Conservation (phyloP, 768 basidiomycete genomes). For the Lentinus brumalis region DNA sequence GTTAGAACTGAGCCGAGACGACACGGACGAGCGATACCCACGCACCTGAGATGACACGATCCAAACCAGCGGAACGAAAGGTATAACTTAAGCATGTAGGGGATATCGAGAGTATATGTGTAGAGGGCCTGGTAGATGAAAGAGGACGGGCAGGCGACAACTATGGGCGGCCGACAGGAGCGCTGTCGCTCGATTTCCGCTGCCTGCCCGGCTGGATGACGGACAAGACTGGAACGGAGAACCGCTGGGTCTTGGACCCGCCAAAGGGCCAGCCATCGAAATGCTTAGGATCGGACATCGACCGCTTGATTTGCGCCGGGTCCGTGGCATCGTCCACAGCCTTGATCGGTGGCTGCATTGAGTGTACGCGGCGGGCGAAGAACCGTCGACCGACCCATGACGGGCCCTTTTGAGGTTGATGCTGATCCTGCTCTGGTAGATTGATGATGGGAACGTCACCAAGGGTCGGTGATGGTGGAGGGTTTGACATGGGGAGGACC, state of each 20-base stretch:
- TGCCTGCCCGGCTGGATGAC: slow-evolving; percentile 8
- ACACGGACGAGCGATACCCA: too few relatives aligned
- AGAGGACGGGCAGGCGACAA: not conserved
- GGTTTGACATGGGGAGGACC: not conserved
- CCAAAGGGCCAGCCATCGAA: slow-evolving; percentile 25
- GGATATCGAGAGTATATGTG: not conserved
- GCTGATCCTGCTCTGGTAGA: slow-evolving; percentile 13
- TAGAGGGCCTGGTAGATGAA: not conserved
- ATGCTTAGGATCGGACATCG: slow-evolving; percentile 19
- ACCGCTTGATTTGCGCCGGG: slow-evolving; percentile 13
- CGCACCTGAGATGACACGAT: not conserved
- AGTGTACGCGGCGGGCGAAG: slow-evolving; percentile 25
- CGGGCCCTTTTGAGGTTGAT: slow-evolving; percentile 4
- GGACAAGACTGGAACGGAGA: slow-evolving; percentile 18
- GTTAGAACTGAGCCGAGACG: too few relatives aligned
- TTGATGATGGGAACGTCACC: not conserved
- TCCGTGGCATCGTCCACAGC: slow-evolving; percentile 7
- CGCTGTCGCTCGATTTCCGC: slow-evolving; percentile 14
- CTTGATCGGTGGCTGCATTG: slow-evolving; percentile 24
- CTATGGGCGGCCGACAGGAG: slow-evolving; percentile 1
- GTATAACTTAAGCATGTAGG: not conserved
- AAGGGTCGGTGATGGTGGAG: slow-evolving; percentile 13
- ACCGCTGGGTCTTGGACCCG: slow-evolving; percentile 17
- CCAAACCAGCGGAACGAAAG: not conserved
- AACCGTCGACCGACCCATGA: slow-evolving; percentile 7